Evolutionary conservation across 2,329 filamentous ascomycete genomes (phyloP), one percentile per base, ranked within the genome.

Genomic region (Drechmeria coniospora): DNA sequence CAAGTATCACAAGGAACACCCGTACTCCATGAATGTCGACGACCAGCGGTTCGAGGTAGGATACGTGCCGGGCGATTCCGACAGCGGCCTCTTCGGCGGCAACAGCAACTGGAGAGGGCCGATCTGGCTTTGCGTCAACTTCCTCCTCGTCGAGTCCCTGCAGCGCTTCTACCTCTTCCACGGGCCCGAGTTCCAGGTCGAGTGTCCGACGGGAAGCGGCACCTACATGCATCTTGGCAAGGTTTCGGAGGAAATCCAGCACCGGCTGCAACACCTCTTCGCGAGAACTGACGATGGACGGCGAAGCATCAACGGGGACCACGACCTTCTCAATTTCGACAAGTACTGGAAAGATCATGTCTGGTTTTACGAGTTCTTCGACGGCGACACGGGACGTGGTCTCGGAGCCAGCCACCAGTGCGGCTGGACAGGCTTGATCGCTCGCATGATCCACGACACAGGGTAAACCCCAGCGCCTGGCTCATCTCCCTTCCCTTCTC

Each of bases 51-150:
- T 93, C 59, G 71, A 74, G 32, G 87, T 95, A 22, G 70, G 74
- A 42, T 95, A 95, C 46, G 74, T 95, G 12, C 76, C 90, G 2
- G 90, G 87, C n/a, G 87, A 95, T 49, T 94, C 87, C 1, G 86
- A 95, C 56, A 93, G 81, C 44, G 82, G 83, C 4, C 68, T 95
- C 5, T 95, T 95, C 45, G 87, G 87, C 29, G 87, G 87, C 39
- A 95, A 95, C 66, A 93, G 84, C 53, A 95, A 95, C 55, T 95
- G 87, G 87, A 74, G 87, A 57, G 87, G 79, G 1, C 87, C 90
- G 0, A 87, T 93, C 41, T 95, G 87, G 87, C 66, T 94, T 26
- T 90, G 83, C 36, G 84, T 93, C 57, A 95, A 95, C 56, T 94
- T 93, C 57, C 58, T 95, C 29, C 68, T 95, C 10, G 79, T 95